Conservation (phyloP, 768 basidiomycete genomes). For the Cubamyces sp. region DNA sequence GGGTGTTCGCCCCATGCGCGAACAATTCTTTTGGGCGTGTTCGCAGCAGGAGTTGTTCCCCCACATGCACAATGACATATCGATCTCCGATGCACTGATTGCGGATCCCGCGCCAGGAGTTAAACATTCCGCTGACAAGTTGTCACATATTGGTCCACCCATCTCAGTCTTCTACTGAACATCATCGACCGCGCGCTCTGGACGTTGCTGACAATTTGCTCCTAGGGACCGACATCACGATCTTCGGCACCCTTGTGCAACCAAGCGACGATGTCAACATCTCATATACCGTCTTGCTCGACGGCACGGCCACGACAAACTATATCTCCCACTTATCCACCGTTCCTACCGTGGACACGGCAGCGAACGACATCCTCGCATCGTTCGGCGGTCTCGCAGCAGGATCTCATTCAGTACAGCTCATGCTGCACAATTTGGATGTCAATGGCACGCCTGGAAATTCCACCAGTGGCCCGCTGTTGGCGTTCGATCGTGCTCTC, state of each 20-base stretch:
- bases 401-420: constrained; percentile 55
- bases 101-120: constrained; percentile 12
- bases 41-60: constrained; percentile 7
- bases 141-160: constrained; percentile 3
- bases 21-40: not conserved
- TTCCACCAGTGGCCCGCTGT: constrained; percentile 31
- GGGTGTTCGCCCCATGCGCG: not conserved
- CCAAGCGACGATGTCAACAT: constrained; percentile 21
- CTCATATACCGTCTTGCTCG: constrained; percentile 54
- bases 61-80: not conserved
- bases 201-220: not conserved
- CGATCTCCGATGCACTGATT: constrained; percentile 20
- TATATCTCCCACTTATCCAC: constrained; percentile 32
- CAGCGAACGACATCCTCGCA: constrained; percentile 48
- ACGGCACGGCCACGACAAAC: constrained; percentile 44
- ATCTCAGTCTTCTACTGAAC: not conserved
- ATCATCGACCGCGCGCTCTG: not conserved
- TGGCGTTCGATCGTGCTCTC: constrained; percentile 63
- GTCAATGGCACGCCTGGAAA: constrained; percentile 10
- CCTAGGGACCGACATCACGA: constrained; percentile 65
- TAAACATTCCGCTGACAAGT: not conserved
- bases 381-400: constrained; percentile 51
- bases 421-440: constrained; percentile 50
- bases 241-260: constrained; percentile 53
- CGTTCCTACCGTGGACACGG: constrained; percentile 29